These are phyloP conservation scores for Leccinellum albellum DNA, from an alignment of 768 basidiomycete genomes.

Conservation along the genomic window DNA sequence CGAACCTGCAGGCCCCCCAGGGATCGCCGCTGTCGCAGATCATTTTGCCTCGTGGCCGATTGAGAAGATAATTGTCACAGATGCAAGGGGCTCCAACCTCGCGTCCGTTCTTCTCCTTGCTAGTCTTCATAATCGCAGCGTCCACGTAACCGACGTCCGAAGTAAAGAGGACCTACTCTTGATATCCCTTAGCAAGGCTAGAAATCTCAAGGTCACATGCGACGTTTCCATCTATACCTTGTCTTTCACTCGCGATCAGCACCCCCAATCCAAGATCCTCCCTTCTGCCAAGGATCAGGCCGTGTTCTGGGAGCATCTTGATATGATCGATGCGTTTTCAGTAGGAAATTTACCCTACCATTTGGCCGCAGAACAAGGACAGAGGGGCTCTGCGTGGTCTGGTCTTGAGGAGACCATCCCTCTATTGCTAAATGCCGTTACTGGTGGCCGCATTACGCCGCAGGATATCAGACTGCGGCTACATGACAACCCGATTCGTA, in stretches of 20 bases:
- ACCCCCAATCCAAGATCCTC: conserved; percentile 58
- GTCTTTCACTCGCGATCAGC: conserved; percentile 80
- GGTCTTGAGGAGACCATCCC: conserved; percentile 88
- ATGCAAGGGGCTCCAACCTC: conserved; percentile 87
- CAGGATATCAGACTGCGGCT: conserved; percentile 79
- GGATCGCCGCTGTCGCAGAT: conserved; percentile 72
- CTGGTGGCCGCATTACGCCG: conserved; percentile 72
- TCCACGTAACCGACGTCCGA: conserved; percentile 90
- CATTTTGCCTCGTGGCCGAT: conserved; percentile 89
- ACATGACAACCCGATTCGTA: conserved; percentile 88
- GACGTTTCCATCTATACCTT: conserved; percentile 90
- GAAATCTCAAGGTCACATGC: conserved; percentile 91
- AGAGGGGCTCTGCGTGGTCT: conserved; percentile 61
- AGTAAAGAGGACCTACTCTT: conserved; percentile 82
- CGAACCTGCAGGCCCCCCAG: conserved; percentile 41
- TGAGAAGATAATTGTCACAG: conserved; percentile 91
- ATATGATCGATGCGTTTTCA: conserved; percentile 86
- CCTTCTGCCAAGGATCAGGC: conserved; percentile 76
- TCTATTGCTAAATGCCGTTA: conserved; percentile 81
- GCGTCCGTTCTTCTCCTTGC: conserved; percentile 91
- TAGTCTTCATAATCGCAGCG: conserved; percentile 82
- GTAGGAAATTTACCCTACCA: conserved; percentile 82
- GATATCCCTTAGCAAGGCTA: conserved; percentile 92
- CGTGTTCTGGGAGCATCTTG: conserved; percentile 81
- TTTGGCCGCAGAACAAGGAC: conserved; percentile 58